Conservation (phyloP, 1,284 basidiomycete genomes). For the Pterulicium gracile region DNA sequence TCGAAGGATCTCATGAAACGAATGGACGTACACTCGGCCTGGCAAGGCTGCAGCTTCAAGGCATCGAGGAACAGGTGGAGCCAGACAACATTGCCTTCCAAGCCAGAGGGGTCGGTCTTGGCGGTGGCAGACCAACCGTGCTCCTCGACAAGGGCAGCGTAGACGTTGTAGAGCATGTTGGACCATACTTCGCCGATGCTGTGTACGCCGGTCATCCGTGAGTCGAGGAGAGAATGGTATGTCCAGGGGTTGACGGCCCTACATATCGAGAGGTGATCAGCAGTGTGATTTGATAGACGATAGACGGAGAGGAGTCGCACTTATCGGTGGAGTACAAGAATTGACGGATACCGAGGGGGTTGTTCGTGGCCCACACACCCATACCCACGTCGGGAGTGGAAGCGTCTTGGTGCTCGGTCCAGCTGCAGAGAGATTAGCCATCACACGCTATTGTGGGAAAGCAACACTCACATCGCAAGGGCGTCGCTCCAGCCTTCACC, state of each 20-base stretch:
- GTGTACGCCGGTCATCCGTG: background rate
- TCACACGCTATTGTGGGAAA: too few relatives aligned
- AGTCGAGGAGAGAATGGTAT: background rate
- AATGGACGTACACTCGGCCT: constrained; percentile 18
- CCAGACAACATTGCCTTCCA: constrained; percentile 22
- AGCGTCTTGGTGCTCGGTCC: constrained; percentile 24
- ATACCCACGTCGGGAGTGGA: constrained; percentile 26
- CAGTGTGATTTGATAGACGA: background rate
- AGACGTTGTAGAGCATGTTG: constrained; percentile 32
- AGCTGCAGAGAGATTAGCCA: too few relatives aligned
- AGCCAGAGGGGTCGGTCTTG: constrained; percentile 17
- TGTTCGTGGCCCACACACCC: constrained; percentile 25
- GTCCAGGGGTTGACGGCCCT: background rate
- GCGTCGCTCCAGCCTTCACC: constrained; percentile 38
- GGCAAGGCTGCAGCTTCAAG: constrained; percentile 24
- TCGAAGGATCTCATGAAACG: background rate
- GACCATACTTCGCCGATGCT: constrained; percentile 34
- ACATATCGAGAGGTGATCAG: background rate
- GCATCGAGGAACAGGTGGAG: constrained; percentile 24
- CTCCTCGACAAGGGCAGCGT: constrained; percentile 18
- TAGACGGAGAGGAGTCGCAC: constrained; percentile 10
- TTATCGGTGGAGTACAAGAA: constrained; percentile 18
- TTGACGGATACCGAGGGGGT: constrained; percentile 18
- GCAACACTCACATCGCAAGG: constrained; percentile 22
- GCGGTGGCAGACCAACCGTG: constrained; percentile 20